A percentile compares a stretch with the other conserved stretches of the same genome.
phyloP scores from a whole-genome alignment of 129 eudicot genomes.

The Chrysanthemum makinoi region DNA sequence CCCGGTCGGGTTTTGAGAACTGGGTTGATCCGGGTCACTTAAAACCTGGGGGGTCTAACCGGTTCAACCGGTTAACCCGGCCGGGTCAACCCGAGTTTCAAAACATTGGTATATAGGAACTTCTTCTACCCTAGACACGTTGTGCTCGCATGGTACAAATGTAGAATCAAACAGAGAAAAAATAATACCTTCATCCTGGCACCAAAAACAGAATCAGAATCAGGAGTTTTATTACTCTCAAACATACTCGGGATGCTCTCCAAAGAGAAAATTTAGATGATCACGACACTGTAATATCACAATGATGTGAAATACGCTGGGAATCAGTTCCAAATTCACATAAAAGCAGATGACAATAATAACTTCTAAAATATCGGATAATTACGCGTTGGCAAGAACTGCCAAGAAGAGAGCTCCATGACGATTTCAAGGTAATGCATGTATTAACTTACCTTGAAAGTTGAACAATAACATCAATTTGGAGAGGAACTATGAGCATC shows the following conservation, averaged over 20 bases:
- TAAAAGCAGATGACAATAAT: neutral
- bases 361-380: neutral
- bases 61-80: no score
- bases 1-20: no score
- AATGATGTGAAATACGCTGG: constrained; percentile 4
- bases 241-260: constrained; percentile 92
- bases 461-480: constrained; percentile 81
- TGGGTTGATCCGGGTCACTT: no score
- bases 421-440: neutral
- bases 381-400: neutral
- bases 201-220: constrained; percentile 93
- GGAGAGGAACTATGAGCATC: constrained; percentile 98
- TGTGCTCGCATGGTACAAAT: no score
- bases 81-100: no score
- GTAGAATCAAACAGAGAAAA: neutral
- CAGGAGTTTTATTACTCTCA: constrained; percentile 65
- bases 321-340: constrained; percentile 14
- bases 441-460: constrained; percentile 61
- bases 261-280: constrained; percentile 82
- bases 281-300: constrained; percentile 66
- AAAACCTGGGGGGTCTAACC: no score
- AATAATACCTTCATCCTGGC: constrained; percentile 80
- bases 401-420: neutral
- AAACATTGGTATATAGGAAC: no score
- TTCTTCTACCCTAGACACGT: no score